phyloP scores from a whole-genome alignment of 768 basidiomycete species.

The Russula sp. region DNA sequence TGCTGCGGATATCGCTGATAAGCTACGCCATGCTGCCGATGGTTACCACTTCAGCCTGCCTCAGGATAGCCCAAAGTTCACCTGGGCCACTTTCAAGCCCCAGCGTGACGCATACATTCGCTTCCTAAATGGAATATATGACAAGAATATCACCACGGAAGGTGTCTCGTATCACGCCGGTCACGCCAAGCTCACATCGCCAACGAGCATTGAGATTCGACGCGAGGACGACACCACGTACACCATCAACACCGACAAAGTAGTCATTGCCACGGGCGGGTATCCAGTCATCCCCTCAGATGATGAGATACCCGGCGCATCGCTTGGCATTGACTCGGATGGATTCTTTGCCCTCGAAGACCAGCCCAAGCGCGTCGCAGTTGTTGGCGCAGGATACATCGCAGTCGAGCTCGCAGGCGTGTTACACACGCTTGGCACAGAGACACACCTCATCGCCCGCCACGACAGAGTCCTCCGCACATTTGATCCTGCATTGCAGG shows the following conservation, averaged over 20 bases:
- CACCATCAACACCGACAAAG: constrained; percentile 65
- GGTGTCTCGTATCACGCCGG: constrained; percentile 84
- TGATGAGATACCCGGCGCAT: constrained; percentile 79
- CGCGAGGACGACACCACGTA: constrained; percentile 63
- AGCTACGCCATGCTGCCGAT: constrained; percentile 65
- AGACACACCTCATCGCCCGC: constrained; percentile 91
- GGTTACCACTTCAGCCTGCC: constrained; percentile 59
- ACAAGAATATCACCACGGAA: constrained; percentile 80
- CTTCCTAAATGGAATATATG: constrained; percentile 86
- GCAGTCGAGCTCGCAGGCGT: constrained; percentile 96
- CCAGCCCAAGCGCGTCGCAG: constrained; percentile 89
- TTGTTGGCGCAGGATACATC: constrained; percentile 97
- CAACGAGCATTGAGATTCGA: constrained; percentile 67
- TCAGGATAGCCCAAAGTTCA: constrained; percentile 49
- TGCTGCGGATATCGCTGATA: constrained; percentile 85
- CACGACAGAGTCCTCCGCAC: constrained; percentile 85
- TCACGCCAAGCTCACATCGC: constrained; percentile 62
- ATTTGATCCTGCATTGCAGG: constrained; percentile 84
- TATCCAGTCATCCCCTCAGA: constrained; percentile 75
- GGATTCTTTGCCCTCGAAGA: constrained; percentile 91
- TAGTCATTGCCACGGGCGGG: constrained; percentile 85
- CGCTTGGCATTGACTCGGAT: constrained; percentile 86
- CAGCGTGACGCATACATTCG: constrained; percentile 95
- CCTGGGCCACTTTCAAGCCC: constrained; percentile 88
- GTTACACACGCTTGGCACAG: constrained; percentile 82